A percentile compares a stretch with the other conserved stretches of the same genome.
Conservation (phyloP, 1,284 basidiomycete genomes). For the Ustilago bromivora region DNA sequence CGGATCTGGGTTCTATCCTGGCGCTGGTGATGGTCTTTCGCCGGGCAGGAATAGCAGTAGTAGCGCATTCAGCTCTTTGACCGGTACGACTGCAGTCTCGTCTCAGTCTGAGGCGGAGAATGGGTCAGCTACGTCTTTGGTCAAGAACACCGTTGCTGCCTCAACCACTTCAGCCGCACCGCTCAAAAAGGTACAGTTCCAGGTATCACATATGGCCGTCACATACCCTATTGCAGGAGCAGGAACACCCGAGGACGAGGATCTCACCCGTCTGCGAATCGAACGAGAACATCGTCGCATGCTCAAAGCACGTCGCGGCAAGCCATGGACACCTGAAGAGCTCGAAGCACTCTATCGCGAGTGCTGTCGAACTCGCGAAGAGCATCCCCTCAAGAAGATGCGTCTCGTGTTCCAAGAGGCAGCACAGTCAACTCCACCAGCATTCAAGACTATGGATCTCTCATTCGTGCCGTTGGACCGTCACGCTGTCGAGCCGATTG, state of each 20-base stretch:
- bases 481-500: conserved; percentile 59
- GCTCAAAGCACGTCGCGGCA: conserved; percentile 45
- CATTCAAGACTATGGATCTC: conserved; percentile 61
- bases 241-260: conserved; percentile 61
- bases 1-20: background rate
- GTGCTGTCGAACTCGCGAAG: conserved; percentile 67
- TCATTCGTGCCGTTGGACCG: conserved; percentile 59
- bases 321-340: conserved; percentile 59
- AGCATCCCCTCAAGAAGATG: conserved; percentile 66
- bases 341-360: conserved; percentile 66
- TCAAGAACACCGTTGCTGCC: conserved; percentile 29
- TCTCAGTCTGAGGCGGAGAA: conserved; percentile 22
- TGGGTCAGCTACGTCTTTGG: conserved; percentile 9
- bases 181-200: conserved; percentile 66
- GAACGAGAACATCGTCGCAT: conserved; percentile 60
- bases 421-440: conserved; percentile 40
- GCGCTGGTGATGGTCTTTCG: background rate
- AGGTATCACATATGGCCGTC: conserved; percentile 60
- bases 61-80: conserved; percentile 7
- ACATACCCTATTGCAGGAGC: conserved; percentile 66
- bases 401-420: conserved; percentile 61
- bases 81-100: conserved; percentile 4
- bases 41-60: conserved; percentile 18
- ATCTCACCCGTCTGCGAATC: conserved; percentile 60
- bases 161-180: conserved; percentile 51